A percentile compares a stretch with the other conserved stretches of the same genome.
Evolutionary conservation across 768 basidiomycete genomes (phyloP).

Genomic region (Tricholoma bakamatsutake): DNA sequence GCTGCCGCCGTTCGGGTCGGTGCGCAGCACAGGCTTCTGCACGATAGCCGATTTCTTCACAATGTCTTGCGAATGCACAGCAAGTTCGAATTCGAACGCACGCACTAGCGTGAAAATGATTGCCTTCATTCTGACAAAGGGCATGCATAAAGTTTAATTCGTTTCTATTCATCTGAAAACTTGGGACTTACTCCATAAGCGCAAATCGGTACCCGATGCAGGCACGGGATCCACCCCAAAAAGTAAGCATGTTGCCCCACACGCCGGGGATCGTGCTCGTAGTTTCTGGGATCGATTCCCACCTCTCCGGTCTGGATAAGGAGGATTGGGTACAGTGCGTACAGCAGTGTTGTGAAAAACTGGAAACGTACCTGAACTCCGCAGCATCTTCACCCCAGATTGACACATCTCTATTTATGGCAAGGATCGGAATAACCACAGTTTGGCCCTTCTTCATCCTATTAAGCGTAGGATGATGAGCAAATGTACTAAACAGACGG

Average conservation of each 20-base stretch:
- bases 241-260: slow-evolving; percentile 54
- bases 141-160: not conserved
- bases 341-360: slow-evolving; percentile 22
- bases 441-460: slow-evolving; percentile 41
- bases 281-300: slow-evolving; percentile 45
- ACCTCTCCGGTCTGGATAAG: slow-evolving; percentile 57
- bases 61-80: slow-evolving; percentile 41
- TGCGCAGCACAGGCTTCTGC: slow-evolving; percentile 36
- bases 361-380: slow-evolving; percentile 48
- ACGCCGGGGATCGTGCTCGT: slow-evolving; percentile 48
- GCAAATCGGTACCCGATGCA: slow-evolving; percentile 69
- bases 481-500: not conserved
- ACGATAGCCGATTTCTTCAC: slow-evolving; percentile 33
- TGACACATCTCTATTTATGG: slow-evolving; percentile 43
- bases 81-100: slow-evolving; percentile 49
- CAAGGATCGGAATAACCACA: slow-evolving; percentile 46
- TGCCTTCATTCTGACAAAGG: slow-evolving; percentile 27
- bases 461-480: not conserved
- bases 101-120: slow-evolving; percentile 46
- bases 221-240: slow-evolving; percentile 57
- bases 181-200: slow-evolving; percentile 40
- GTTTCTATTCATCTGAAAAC: not conserved
- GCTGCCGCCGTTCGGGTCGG: slow-evolving; percentile 31
- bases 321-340: not conserved
- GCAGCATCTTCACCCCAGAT: slow-evolving; percentile 61